Evolutionary conservation across 2,329 filamentous ascomycete species (phyloP).

Genomic region (Sporothrix mexicana): DNA sequence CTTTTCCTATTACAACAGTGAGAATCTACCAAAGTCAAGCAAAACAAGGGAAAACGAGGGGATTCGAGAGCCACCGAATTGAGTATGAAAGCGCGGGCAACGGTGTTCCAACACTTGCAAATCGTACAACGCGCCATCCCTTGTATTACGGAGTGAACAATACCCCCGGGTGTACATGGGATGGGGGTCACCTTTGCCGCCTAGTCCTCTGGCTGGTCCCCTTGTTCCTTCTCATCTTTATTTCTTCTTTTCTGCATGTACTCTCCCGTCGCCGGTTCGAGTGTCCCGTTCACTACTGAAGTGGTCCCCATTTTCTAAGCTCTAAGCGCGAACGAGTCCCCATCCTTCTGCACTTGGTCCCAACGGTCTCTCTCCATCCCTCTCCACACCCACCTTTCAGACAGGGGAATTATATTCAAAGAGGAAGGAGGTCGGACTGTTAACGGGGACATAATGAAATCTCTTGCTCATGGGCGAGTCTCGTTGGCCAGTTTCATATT

Average conservation of each 20-base stretch:
- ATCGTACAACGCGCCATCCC: background rate
- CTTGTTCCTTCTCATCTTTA: background rate
- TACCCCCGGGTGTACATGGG: background rate
- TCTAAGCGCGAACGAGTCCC: background rate
- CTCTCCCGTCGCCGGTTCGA: background rate
- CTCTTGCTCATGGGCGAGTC: background rate
- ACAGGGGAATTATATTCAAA: constrained; percentile 1
- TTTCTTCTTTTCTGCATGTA: background rate
- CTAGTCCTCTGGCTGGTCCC: background rate
- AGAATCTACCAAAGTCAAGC: background rate
- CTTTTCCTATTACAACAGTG: background rate
- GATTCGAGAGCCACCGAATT: background rate
- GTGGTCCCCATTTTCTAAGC: background rate
- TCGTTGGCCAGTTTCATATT: background rate
- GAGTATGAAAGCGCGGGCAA: background rate
- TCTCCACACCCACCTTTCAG: background rate
- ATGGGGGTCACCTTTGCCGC: background rate
- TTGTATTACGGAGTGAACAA: background rate
- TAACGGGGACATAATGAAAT: background rate
- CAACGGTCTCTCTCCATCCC: background rate
- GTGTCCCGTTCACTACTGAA: background rate
- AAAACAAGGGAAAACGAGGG: background rate
- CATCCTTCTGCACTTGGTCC: background rate
- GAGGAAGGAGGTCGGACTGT: background rate
- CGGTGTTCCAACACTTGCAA: too few species aligned